These are phyloP conservation scores for Hemileccinum impolitum DNA, from an alignment of 768 basidiomycete genomes.

Conservation along the genomic window DNA sequence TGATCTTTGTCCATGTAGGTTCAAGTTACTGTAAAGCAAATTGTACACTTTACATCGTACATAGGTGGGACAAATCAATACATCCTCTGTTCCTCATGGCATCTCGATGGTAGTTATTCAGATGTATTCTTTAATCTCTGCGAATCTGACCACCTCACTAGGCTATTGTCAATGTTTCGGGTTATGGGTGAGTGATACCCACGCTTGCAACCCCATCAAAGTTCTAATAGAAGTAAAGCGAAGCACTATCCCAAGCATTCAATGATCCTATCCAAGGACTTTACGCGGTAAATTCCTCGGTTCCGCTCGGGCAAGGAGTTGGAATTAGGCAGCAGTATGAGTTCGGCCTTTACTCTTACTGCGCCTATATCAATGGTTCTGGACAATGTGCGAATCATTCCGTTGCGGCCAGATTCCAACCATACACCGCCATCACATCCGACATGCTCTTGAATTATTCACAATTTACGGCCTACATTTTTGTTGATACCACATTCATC, in stretches of 20 bases:
- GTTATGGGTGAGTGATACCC: slow-evolving; percentile 54
- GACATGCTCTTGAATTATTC: slow-evolving; percentile 71
- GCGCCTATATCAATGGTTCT: slow-evolving; percentile 61
- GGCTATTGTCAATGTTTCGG: slow-evolving; percentile 68
- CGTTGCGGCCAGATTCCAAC: slow-evolving; percentile 56
- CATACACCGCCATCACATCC: slow-evolving; percentile 58
- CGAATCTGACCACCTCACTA: slow-evolving; percentile 30
- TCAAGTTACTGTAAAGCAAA: slow-evolving; percentile 12
- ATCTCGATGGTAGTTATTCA: slow-evolving; percentile 62
- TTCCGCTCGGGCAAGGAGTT: slow-evolving; percentile 50
- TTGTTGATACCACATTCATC: slow-evolving; percentile 51
- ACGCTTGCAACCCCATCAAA: neutral
- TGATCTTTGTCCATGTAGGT: slow-evolving; percentile 81
- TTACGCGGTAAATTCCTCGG: slow-evolving; percentile 63
- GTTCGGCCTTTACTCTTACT: slow-evolving; percentile 81
- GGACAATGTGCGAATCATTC: slow-evolving; percentile 66
- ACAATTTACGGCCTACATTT: slow-evolving; percentile 48
- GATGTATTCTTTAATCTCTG: neutral
- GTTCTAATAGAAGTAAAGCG: slow-evolving; percentile 32
- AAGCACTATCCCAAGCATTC: slow-evolving; percentile 47
- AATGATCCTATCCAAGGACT: slow-evolving; percentile 59
- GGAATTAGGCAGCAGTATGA: slow-evolving; percentile 72
- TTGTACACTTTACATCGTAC: slow-evolving; percentile 19
- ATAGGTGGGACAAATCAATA: slow-evolving; percentile 82
- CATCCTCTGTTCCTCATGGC: slow-evolving; percentile 64